These are phyloP conservation scores for Fusarium equiseti DNA, from an alignment of 2,329 filamentous ascomycete species.

Conservation along the genomic window DNA sequence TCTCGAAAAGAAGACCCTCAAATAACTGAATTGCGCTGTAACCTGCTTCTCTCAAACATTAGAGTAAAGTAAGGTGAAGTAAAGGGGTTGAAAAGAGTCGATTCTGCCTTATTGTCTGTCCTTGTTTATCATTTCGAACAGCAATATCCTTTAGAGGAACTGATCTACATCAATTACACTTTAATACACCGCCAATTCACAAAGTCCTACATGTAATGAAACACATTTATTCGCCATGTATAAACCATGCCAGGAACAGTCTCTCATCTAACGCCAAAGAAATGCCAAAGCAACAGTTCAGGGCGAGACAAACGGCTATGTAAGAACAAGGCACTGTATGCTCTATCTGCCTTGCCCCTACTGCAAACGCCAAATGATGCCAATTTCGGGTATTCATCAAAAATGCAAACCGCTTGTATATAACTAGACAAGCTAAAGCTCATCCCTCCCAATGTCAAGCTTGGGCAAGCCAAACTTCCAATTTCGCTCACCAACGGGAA, in stretches of 20 bases:
- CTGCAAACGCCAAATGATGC: background rate
- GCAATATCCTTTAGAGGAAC: background rate
- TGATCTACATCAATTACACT: background rate
- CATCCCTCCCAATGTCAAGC: constrained; percentile 57
- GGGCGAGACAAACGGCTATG: background rate
- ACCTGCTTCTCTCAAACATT: background rate
- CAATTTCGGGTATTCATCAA: background rate
- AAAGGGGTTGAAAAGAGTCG: background rate
- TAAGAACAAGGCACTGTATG: background rate
- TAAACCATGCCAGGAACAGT: background rate
- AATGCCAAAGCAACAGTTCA: background rate
- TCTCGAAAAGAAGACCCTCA: background rate
- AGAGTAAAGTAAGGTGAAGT: background rate
- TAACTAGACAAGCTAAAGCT: constrained; percentile 54
- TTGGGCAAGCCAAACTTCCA: constrained; percentile 62
- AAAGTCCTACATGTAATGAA: background rate
- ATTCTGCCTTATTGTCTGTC: background rate
- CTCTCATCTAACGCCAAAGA: background rate
- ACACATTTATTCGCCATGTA: constrained; percentile 15
- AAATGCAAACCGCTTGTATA: constrained; percentile 3
- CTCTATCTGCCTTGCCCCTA: background rate
- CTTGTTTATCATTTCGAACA: background rate
- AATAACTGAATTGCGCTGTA: background rate
- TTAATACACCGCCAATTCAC: background rate
- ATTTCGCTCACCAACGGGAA: constrained; percentile 62